These are phyloP conservation scores for Fusarium sp. DNA, from an alignment of 2,329 filamentous ascomycete species.

Conservation along the genomic window DNA sequence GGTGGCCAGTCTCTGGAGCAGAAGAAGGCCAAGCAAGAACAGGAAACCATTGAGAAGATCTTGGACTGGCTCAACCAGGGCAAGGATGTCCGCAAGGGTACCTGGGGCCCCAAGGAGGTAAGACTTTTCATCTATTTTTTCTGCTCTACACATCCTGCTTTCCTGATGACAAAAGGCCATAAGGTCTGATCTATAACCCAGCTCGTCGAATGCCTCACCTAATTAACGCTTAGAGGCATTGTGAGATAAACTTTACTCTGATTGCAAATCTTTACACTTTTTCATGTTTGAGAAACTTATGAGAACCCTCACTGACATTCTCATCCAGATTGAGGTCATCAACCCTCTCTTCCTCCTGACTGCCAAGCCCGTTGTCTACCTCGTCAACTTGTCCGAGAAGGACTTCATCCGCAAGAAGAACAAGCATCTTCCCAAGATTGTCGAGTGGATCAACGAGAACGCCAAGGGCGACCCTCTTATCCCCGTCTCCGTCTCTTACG, in stretches of 20 bases:
- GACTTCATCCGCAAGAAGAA: conserved; percentile 99
- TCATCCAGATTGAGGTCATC: conserved; percentile 87
- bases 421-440: conserved; percentile 94
- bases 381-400: conserved; percentile 96
- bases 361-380: conserved; percentile 95
- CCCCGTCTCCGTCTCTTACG: conserved; percentile 90
- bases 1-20: conserved; percentile 96
- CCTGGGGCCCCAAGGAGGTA: conserved; percentile 96
- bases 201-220: conserved; percentile 95
- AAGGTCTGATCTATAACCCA: conserved; percentile 95
- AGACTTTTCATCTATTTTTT: conserved; percentile 46
- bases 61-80: conserved; percentile 84
- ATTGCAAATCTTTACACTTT: conserved; percentile 49
- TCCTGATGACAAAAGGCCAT: conserved; percentile 98
- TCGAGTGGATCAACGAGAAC: conserved; percentile 94
- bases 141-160: conserved; percentile 43
- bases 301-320: conserved; percentile 38
- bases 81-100: conserved; percentile 92
- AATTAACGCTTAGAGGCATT: conserved; percentile 77
- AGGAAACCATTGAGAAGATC: conserved; percentile 92
- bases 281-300: conserved; percentile 2
- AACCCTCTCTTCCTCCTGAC: conserved; percentile 95
- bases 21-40: conserved; percentile 96
- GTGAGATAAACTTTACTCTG: conserved; percentile 89
- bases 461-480: conserved; percentile 89